Evolutionary conservation across 306 rosid genomes (phyloP).

Genomic region (Gastrolobium bilobum): DNA sequence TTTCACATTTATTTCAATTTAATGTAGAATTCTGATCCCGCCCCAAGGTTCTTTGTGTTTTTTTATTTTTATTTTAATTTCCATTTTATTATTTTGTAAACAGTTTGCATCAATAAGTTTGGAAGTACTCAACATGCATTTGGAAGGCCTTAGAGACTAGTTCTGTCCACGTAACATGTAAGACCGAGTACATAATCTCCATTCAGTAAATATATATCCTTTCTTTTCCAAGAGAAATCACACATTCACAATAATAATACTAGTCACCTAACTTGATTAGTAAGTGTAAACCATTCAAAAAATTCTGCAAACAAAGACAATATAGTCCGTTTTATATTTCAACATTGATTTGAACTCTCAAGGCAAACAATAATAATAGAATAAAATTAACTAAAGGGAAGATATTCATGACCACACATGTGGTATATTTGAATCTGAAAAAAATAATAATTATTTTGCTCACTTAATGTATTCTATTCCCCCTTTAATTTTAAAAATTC

Average conservation of each 20-base stretch:
- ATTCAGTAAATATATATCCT: neutral
- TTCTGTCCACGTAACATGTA: constrained; percentile 25
- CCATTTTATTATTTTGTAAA: neutral
- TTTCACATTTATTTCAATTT: constrained; percentile 28
- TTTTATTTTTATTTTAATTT: neutral
- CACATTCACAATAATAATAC: neutral
- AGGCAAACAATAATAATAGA: neutral
- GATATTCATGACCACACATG: neutral
- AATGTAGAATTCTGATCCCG: constrained; percentile 27
- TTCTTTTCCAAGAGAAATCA: constrained; percentile 8
- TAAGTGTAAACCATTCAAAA: neutral
- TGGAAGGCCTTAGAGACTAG: constrained; percentile 13
- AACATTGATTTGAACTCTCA: constrained; percentile 4
- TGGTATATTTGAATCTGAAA: neutral
- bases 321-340: constrained; percentile 5
- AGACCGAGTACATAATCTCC: neutral
- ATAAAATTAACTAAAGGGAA: constrained; percentile 1
- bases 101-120: neutral
- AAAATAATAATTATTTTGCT: neutral
- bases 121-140: constrained; percentile 12
- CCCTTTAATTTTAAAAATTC: neutral
- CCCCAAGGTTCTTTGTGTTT: neutral
- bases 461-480: neutral
- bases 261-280: neutral
- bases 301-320: neutral